Evolutionary conservation across 352 stramenopile genomes (phyloP).

Genomic region (Phytophthora ramorum): DNA sequence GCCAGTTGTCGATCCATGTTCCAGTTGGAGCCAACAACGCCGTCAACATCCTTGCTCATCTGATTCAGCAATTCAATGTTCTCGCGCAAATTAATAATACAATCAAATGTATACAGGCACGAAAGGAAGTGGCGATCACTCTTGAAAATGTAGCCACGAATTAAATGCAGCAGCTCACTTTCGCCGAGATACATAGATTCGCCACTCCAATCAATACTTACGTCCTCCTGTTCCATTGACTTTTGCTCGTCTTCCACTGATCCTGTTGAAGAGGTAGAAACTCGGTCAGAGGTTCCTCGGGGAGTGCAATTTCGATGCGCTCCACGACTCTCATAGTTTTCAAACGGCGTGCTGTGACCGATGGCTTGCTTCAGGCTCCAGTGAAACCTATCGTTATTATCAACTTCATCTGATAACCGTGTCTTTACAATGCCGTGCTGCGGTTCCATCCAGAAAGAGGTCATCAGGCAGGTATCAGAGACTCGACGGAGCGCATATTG

Average conservation of each 20-base stretch:
- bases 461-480: slow-evolving; percentile 82
- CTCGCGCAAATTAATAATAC: slow-evolving; percentile 66
- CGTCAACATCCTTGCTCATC: slow-evolving; percentile 39
- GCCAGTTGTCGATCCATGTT: slow-evolving; percentile 49
- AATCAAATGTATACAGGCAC: slow-evolving; percentile 85
- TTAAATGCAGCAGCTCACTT: slow-evolving; percentile 75
- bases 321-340: slow-evolving; percentile 41
- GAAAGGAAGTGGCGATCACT: slow-evolving; percentile 83
- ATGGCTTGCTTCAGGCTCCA: slow-evolving; percentile 74
- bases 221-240: slow-evolving; percentile 61
- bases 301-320: slow-evolving; percentile 10
- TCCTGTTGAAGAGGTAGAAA: slow-evolving; percentile 9
- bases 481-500: slow-evolving; percentile 83
- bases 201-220: slow-evolving; percentile 38
- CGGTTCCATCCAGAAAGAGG: slow-evolving; percentile 91
- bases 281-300: slow-evolving; percentile 9
- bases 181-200: slow-evolving; percentile 68
- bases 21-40: slow-evolving; percentile 67
- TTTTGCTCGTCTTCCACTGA: slow-evolving; percentile 46
- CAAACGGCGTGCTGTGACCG: slow-evolving; percentile 66
- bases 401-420: slow-evolving; percentile 49
- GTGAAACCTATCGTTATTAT: slow-evolving; percentile 68
- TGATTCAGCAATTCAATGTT: slow-evolving; percentile 48
- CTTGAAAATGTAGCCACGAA: slow-evolving; percentile 78
- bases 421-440: slow-evolving; percentile 79